Base-by-base conservation (phyloP, 306 rosid genomes). In the Prunus armeniaca region DNA sequence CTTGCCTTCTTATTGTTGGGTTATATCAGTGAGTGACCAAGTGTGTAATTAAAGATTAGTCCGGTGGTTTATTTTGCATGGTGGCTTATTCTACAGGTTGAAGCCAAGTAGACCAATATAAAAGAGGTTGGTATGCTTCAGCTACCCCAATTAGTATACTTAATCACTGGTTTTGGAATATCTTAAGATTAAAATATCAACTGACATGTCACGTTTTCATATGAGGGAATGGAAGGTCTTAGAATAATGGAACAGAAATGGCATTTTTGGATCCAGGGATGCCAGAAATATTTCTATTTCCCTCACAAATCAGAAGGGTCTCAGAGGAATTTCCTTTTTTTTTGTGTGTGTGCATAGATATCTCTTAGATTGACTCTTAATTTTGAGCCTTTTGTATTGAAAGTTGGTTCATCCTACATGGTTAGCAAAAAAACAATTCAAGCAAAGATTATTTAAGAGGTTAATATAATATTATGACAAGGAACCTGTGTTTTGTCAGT, bases 401-500 rank as follows among this genome's bases (percentile, higher is more conserved):
- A 43, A 63, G 67, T n/a, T 75, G 83, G 66, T 75, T 77, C 84
- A 62, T 66, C 78, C 25, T 38, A 41, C 11, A 71, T 67, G 74
- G 55, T 69, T 60, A 47, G 79, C 73, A 76, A 77, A 32, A 79
- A 71, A 65, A 79, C 18, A 82, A 77, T 79, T 80, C 81, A 67
- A 84, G 79, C 49, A 56, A 70, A 27, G 58, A 81, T 80, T 84
- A 75, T 76, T 78, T 78, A 81, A 25, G 28, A 6, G 14, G 11
- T 22, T 20, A 28, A 10, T 10, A 15, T 52, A 46, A 85, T 47
- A 78, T 71, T 4, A 19, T 82, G 83, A 81, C 63, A 76, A 78
- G 68, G 97, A 89, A 86, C 82, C 76, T 46, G 79, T 88, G 82
- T 79, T 84, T 91, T 89, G 97, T 88, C 90, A 65, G 75, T 52